A percentile compares a stretch with the other conserved stretches of the same genome.
phyloP scores from a whole-genome alignment of 192 early-diverging fungal species.

The Phlyctochytrium planicorne region DNA sequence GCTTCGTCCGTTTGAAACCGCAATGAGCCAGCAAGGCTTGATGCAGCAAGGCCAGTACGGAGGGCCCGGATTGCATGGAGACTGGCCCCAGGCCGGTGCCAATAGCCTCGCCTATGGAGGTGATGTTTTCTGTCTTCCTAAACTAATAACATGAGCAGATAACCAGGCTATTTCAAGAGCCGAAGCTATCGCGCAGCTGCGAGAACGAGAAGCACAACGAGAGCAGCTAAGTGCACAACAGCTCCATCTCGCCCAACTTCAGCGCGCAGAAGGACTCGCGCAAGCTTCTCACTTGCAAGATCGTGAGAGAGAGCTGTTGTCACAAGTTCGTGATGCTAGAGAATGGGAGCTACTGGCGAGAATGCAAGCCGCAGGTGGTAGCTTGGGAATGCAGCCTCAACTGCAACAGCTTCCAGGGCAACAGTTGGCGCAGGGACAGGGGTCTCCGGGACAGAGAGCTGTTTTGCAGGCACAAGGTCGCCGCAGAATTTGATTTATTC shows the following conservation, averaged over 20 bases:
- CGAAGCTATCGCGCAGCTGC: neutral
- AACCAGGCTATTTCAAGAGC: no score
- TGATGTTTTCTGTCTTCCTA: neutral
- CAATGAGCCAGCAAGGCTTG: neutral
- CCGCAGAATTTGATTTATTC: no score
- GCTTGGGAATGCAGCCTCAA: neutral
- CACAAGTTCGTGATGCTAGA: neutral
- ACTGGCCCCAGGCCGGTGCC: neutral
- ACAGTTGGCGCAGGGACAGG: neutral
- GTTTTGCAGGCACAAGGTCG: neutral
- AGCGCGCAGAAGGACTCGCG: conserved; percentile 16
- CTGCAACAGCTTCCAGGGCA: neutral
- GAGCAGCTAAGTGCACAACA: neutral
- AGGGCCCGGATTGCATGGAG: neutral
- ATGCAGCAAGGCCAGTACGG: neutral
- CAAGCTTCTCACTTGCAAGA: neutral
- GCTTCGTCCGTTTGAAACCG: neutral
- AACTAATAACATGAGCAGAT: no score
- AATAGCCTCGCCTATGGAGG: neutral
- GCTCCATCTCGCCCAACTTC: conserved; percentile 14
- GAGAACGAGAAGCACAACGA: neutral
- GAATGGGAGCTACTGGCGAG: neutral
- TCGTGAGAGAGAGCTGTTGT: neutral
- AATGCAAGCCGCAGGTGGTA: neutral
- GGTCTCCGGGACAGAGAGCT: neutral